Evolutionary conservation across 768 basidiomycete species (phyloP).

Genomic region (Cyclocybe cylindracea): DNA sequence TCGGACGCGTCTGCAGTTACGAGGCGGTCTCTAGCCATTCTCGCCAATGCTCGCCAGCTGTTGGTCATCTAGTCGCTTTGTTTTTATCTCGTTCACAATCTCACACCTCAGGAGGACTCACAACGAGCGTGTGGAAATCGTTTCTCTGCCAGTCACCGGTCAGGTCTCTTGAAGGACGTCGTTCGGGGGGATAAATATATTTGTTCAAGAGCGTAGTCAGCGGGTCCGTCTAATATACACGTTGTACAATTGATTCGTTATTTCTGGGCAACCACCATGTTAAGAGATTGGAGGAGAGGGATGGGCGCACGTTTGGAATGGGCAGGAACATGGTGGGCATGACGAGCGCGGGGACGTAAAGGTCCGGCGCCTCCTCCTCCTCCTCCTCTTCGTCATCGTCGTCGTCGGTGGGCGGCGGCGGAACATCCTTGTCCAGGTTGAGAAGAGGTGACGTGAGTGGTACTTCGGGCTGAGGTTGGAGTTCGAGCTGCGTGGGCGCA

Average conservation of each 20-base stretch:
- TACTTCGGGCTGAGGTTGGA: slow-evolving; percentile 5
- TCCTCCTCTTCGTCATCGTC: slow-evolving; percentile 51
- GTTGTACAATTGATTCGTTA: slow-evolving; percentile 39
- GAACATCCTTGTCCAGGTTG: slow-evolving; percentile 58
- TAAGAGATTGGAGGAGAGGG: slow-evolving; percentile 48
- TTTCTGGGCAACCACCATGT: slow-evolving; percentile 63
- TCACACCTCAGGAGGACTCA: slow-evolving; percentile 41
- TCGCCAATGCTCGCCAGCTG: slow-evolving; percentile 84
- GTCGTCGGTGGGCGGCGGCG: slow-evolving; percentile 45
- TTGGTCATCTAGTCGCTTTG: slow-evolving; percentile 71
- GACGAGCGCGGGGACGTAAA: slow-evolving; percentile 70
- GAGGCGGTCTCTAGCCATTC: slow-evolving; percentile 79
- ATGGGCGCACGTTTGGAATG: slow-evolving; percentile 82
- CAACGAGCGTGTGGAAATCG: slow-evolving; percentile 80
- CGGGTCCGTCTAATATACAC: slow-evolving; percentile 74
- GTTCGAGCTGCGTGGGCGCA: too few species aligned
- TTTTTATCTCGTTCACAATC: slow-evolving; percentile 2
- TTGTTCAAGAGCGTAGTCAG: slow-evolving; percentile 80
- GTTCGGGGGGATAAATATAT: slow-evolving; percentile 78
- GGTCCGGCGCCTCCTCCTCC: slow-evolving; percentile 52
- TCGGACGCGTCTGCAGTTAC: slow-evolving; percentile 73
- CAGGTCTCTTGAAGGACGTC: slow-evolving; percentile 70
- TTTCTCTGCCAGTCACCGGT: slow-evolving; percentile 71
- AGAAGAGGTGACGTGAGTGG: slow-evolving; percentile 26
- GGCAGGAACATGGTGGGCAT: slow-evolving; percentile 82